Evolutionary conservation across 768 basidiomycete genomes (phyloP), one percentile per base, ranked within the genome.

Genomic region (Megacollybia marginata): DNA sequence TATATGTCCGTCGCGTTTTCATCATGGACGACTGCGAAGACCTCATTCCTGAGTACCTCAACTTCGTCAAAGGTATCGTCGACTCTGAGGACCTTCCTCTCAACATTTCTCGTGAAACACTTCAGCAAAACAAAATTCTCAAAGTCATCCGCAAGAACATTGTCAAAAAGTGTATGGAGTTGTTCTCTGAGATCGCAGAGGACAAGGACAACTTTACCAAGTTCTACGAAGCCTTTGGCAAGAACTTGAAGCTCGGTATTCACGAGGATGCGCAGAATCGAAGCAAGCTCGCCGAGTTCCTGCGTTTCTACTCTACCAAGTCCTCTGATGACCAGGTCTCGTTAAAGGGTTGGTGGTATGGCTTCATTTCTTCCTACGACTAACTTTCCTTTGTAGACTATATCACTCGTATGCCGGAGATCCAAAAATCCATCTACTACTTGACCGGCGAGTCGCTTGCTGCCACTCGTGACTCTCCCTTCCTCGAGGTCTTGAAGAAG

Each of bases 1-100:
- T 99, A 67, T 99, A 98, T 67, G 96, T 99, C 60, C 92, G 96
- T 77, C 92, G 96, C 50, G 95, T 98, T 63, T 98, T 99, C 80
- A 98, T 99, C 81, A 97, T 96, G 92, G 96, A 99, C 72, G 94
- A 96, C 71, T 98, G 95, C 68, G 95, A 98, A 76, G 96, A 99
- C 64, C 77, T 96, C 65, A 98, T 95, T 64, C 95, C 95, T 59
- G 95, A 98, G 69, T 98, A 98, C 80, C 91, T 97, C 70, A 97
- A 97, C 80, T 98, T 97, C 69, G 84, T 97, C 75, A 96, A 96
- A 82, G 92, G 92, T 79, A 97, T 99, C 66, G 96, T 99, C 72
- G 95, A 99, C 79, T 98, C 95, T 32, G 96, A 99, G 75, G 96
- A 99, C 69, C 85, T 99, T 31, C 96, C 96, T 23, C 90, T 98